Percentiles rank a stretch among this genome's conserved stretches.
phyloP scores from a whole-genome alignment of 768 basidiomycete species.

The Panaeolus cyanescens region DNA sequence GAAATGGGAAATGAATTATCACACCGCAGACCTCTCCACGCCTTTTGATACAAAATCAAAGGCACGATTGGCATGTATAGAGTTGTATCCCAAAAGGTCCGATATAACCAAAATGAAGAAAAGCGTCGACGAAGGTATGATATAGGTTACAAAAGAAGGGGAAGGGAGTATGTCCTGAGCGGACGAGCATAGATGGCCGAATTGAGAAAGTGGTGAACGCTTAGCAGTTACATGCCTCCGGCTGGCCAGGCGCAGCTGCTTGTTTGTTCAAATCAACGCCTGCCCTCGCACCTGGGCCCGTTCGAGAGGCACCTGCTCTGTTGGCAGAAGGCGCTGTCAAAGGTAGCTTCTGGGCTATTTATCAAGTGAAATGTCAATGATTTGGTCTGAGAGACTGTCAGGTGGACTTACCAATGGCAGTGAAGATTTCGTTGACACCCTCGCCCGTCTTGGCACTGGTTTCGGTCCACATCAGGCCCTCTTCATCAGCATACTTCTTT shows the following conservation, averaged over 20 bases:
- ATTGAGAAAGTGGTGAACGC: constrained; percentile 1
- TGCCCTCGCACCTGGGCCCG: constrained; percentile 53
- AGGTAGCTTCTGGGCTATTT: constrained; percentile 85
- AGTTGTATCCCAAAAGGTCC: constrained; percentile 41
- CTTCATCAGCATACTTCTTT: constrained; percentile 89
- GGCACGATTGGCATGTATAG: constrained; percentile 1
- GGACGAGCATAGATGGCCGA: constrained; percentile 11
- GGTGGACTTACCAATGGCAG: constrained; percentile 64
- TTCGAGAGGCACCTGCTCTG: constrained; percentile 53
- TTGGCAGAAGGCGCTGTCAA: constrained; percentile 70
- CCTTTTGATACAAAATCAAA: background rate
- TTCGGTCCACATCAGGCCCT: constrained; percentile 92
- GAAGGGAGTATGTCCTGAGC: constrained; percentile 19
- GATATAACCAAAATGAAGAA: constrained; percentile 27
- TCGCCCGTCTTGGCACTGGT: constrained; percentile 90
- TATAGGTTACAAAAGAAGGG: constrained; percentile 34
- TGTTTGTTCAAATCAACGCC: constrained; percentile 87
- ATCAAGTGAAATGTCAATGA: constrained; percentile 9
- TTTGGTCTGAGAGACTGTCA: background rate
- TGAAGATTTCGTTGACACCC: constrained; percentile 85
- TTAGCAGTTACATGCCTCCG: constrained; percentile 81
- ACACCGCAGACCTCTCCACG: constrained; percentile 3
- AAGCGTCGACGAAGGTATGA: constrained; percentile 24
- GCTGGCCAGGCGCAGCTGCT: constrained; percentile 47
- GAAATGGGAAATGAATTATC: constrained; percentile 4